Conservation (phyloP, 1,139 yeast species). For the Candida neerlandica region DNA sequence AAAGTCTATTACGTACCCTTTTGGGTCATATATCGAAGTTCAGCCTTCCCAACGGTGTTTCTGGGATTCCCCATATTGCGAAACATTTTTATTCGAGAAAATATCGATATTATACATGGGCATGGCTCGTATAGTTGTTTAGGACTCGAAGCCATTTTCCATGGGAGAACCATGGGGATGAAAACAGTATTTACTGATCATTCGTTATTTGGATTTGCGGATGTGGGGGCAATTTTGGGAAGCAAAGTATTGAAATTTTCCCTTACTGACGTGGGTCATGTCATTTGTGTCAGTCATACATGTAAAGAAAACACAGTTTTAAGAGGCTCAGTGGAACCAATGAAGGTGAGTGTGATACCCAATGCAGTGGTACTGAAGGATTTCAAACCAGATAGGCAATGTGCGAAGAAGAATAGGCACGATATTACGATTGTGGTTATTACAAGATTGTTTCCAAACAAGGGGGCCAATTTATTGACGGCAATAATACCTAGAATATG, state of each 20-base stretch:
- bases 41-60: constrained; percentile 88
- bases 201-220: constrained; percentile 92
- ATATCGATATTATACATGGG: constrained; percentile 88
- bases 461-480: constrained; percentile 88
- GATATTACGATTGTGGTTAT: constrained; percentile 84
- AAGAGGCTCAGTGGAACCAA: constrained; percentile 80
- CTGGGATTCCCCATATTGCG: constrained; percentile 84
- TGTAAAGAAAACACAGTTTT: constrained; percentile 95
- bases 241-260: constrained; percentile 86
- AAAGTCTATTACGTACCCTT: constrained; percentile 92
- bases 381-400: constrained; percentile 59
- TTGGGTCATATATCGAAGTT: constrained; percentile 74
- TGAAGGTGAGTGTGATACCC: constrained; percentile 85
- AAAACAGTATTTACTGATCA: constrained; percentile 94
- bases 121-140: constrained; percentile 88
- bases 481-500: constrained; percentile 89
- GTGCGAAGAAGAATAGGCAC: constrained; percentile 12
- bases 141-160: constrained; percentile 88
- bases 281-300: constrained; percentile 93
- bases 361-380: constrained; percentile 90
- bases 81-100: constrained; percentile 82
- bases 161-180: constrained; percentile 91
- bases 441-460: constrained; percentile 90
- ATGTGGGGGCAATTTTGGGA: constrained; percentile 79
- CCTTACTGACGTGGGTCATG: constrained; percentile 84